Percentiles rank a stretch among this genome's conserved stretches.
Evolutionary conservation across 1,284 basidiomycete species (phyloP).

Genomic region (Cutaneotrichosporon sp.): DNA sequence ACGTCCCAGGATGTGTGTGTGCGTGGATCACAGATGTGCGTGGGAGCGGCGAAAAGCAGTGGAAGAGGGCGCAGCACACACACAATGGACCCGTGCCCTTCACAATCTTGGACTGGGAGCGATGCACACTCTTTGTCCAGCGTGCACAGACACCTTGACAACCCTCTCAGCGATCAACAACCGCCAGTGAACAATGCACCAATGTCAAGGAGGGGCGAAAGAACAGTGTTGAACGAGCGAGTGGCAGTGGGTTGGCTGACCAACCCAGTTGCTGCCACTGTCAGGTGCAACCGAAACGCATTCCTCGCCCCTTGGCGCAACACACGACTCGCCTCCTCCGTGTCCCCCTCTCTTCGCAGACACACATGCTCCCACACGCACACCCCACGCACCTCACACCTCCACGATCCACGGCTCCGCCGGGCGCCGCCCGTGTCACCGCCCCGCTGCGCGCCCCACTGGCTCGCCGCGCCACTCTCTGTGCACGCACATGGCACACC

Average conservation of each 20-base stretch:
- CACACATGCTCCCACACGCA: not conserved
- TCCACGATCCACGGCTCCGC: too few relatives aligned
- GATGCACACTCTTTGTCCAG: not conserved
- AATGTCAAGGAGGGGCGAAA: not conserved
- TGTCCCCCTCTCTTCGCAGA: not conserved
- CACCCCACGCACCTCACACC: not conserved
- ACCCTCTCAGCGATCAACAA: not conserved
- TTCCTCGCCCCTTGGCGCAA: too few relatives aligned
- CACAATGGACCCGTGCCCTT: not conserved
- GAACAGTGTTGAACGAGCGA: not conserved
- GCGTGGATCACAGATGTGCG: not conserved
- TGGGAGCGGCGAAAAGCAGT: not conserved
- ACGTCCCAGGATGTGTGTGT: not conserved
- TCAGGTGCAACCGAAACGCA: too few relatives aligned
- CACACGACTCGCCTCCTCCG: not conserved
- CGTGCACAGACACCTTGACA: not conserved
- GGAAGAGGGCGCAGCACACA: not conserved
- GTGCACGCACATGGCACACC: not conserved
- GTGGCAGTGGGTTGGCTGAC: not conserved
- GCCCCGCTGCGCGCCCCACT: not conserved
- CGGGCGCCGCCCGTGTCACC: not conserved
- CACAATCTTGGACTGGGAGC: not conserved
- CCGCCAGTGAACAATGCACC: not conserved
- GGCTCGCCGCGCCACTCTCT: not conserved
- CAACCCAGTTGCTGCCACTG: not conserved